A percentile compares a stretch with the other conserved stretches of the same genome.
These are phyloP conservation scores for Primulina huaijiensis DNA, from an alignment of 257 asterid genomes.

Conservation along the genomic window DNA sequence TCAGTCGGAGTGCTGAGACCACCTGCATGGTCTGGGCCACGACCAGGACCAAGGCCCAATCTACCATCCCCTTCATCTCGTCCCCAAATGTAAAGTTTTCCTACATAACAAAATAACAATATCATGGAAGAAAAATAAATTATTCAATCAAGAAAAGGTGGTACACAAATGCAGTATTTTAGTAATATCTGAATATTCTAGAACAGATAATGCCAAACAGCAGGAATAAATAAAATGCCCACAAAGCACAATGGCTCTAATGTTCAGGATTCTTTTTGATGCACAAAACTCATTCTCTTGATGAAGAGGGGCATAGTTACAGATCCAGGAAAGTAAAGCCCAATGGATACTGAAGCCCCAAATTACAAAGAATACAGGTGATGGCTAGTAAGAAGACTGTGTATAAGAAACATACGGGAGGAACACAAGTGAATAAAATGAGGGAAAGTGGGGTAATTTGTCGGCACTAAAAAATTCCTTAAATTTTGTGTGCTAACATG, in stretches of 20 bases:
- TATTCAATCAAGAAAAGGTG: constrained; percentile 16
- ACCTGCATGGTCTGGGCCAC: constrained; percentile 91
- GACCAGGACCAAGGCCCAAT: constrained; percentile 92
- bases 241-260: neutral
- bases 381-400: neutral
- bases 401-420: too few relatives aligned
- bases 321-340: neutral
- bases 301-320: neutral
- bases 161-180: constrained; percentile 24
- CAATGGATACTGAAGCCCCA: neutral
- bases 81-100: constrained; percentile 89
- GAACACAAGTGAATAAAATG: neutral
- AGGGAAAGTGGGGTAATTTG: neutral
- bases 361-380: neutral
- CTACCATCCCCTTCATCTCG: constrained; percentile 99
- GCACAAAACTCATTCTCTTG: neutral
- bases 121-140: constrained; percentile 20
- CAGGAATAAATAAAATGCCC: neutral
- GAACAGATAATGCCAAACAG: neutral
- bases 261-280: neutral
- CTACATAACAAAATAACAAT: constrained; percentile 32
- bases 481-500: neutral
- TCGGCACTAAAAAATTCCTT: neutral
- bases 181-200: neutral
- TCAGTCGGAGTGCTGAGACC: constrained; percentile 81